Conservation (phyloP, 352 stramenopile species). For the Pythium myriotylum region DNA sequence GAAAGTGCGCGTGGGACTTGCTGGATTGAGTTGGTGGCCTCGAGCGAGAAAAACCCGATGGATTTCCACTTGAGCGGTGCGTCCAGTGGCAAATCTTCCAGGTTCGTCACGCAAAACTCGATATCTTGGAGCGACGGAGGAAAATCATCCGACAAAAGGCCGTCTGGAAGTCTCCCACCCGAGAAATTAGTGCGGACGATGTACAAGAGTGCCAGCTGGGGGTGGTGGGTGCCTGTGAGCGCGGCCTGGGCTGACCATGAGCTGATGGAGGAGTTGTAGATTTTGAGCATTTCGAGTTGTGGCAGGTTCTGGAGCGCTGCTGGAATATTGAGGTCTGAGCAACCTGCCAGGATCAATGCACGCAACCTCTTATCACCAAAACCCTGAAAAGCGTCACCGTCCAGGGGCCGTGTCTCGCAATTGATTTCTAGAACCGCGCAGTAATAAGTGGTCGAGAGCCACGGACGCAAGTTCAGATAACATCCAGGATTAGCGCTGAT, state of each 20-base stretch:
- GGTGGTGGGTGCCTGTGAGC: slow-evolving; percentile 4
- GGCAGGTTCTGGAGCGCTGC: not conserved
- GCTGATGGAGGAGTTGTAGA: slow-evolving; percentile 22
- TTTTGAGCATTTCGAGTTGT: not conserved
- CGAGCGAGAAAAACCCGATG: too few species aligned
- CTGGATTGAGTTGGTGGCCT: too few species aligned
- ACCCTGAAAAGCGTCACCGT: too few species aligned
- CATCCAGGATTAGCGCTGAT: not conserved
- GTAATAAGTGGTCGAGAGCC: slow-evolving; percentile 8
- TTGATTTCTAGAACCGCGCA: slow-evolving; percentile 16
- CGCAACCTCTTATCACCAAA: too few species aligned
- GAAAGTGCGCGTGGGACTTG: too few species aligned
- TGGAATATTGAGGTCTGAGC: slow-evolving; percentile 6
- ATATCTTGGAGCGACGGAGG: slow-evolving; percentile 2
- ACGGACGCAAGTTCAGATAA: slow-evolving; percentile 5
- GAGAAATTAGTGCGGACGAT: slow-evolving; percentile 5
- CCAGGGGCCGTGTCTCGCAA: not conserved
- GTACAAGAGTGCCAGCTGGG: slow-evolving; percentile 4
- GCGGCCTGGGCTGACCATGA: slow-evolving; percentile 11
- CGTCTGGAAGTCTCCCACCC: not conserved
- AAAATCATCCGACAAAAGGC: not conserved
- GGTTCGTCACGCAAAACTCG: slow-evolving; percentile 8
- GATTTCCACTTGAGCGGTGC: not conserved
- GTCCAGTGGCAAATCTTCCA: not conserved
- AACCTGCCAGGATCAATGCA: slow-evolving; percentile 13